Base-by-base conservation (phyloP, 257 asterid species). In the Osmanthus fragrans region DNA sequence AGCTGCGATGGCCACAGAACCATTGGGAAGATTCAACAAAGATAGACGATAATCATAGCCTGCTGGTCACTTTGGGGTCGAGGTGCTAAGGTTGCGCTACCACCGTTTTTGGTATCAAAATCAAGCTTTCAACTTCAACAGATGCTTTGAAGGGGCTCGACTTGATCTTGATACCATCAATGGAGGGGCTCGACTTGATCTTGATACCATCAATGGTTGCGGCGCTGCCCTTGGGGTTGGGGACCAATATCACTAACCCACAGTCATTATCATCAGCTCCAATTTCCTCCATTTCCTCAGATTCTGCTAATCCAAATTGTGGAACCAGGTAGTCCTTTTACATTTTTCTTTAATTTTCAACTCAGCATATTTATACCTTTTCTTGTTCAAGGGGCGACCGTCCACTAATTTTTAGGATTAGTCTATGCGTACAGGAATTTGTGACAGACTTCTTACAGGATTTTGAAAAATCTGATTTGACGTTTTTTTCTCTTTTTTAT, bases 171-270 rank as follows among this genome's bases (percentile, higher is more conserved):
- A 74, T 74, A 63, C 40, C 79, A 75, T 19, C 79, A 64, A 63
- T 60, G 60, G 78, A n/a, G n/a, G n/a, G n/a, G n/a, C n/a, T n/a
- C n/a, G n/a, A n/a, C n/a, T n/a, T 29, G 51, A 54, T 56, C 36
- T 56, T 74, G 70, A 74, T 74, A 58, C 71, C 78, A 74, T 27
- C 78, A 74, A 60, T 58, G 56, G 78, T 58, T 72, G 34, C 60
- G 29, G 60, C 37, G 42, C 29, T 2, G 40, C 78, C 19, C 19
- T n/a, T n/a, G n/a, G n/a, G n/a, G n/a, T 23, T 23, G 0, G 18
- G 4, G 7, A 67, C 80, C 80, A 69, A 69, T 47, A 74, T 68
- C 80, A 69, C 80, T 69, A 76, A 47, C 74, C 29, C 69, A 76
- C 74, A 68, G 75, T 49, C 66, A 9, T 58, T 58, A 9, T 58